These are phyloP conservation scores for Pouteria glomerata DNA, from an alignment of 148 eudicot species.

Conservation along the genomic window DNA sequence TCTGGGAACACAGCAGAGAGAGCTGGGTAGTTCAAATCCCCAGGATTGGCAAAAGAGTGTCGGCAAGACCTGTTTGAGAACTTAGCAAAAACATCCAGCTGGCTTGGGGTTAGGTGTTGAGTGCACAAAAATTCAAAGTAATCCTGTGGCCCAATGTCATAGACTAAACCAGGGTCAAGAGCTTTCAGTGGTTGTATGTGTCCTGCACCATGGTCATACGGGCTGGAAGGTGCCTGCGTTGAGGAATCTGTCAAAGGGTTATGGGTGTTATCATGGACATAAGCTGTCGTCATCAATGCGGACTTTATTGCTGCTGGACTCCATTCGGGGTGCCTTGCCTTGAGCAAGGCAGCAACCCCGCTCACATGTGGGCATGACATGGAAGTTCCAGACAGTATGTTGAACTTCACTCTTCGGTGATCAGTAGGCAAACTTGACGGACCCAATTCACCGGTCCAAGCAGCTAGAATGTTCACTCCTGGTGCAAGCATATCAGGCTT, in stretches of 20 bases:
- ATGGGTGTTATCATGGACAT: conserved; percentile 47
- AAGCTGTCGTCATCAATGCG: conserved; percentile 90
- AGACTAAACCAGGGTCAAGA: conserved; percentile 75
- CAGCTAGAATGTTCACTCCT: conserved; percentile 89
- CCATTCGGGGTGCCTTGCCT: conserved; percentile 80
- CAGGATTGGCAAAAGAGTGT: conserved; percentile 27
- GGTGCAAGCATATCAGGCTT: conserved; percentile 92
- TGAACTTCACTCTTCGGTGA: conserved; percentile 56
- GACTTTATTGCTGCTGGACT: conserved; percentile 87
- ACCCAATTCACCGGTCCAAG: conserved; percentile 65
- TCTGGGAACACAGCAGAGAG: conserved; percentile 58
- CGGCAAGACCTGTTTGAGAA: conserved; percentile 43
- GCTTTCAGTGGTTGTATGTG: conserved; percentile 76
- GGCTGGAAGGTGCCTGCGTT: conserved; percentile 35
- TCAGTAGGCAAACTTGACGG: conserved; percentile 65
- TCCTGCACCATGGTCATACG: conserved; percentile 84
- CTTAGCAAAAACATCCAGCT: conserved; percentile 58
- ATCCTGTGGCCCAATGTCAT: conserved; percentile 61
- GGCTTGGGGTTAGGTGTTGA: conserved; percentile 41
- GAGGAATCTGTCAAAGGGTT: conserved; percentile 58
- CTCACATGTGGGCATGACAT: conserved; percentile 99
- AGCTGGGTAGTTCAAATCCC: conserved; percentile 88
- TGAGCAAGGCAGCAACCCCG: conserved; percentile 83
- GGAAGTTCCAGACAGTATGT: conserved; percentile 82
- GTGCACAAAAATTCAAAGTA: conserved; percentile 85